phyloP scores from a whole-genome alignment of 257 asterid species.

The Anisodus tanguticus region DNA sequence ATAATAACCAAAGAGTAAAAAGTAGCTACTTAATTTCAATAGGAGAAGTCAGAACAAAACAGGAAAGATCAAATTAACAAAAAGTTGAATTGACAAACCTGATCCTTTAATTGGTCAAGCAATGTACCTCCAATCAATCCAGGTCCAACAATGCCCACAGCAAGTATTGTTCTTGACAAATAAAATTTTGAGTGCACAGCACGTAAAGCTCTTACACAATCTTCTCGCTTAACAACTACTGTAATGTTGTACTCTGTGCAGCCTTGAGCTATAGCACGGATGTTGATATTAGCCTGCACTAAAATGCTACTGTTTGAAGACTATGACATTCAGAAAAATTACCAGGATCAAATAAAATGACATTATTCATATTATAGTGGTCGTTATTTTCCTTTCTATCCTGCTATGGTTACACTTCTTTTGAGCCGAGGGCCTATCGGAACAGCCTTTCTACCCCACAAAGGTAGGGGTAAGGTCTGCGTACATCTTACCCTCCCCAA shows the following conservation, averaged over 20 bases:
- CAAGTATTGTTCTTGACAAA: slow-evolving; percentile 86
- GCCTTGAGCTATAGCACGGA: slow-evolving; percentile 99
- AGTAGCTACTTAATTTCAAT: slow-evolving; percentile 5
- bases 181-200: slow-evolving; percentile 99
- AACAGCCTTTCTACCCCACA: too few relatives aligned
- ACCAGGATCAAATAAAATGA: background rate
- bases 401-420: too few relatives aligned
- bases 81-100: slow-evolving; percentile 51
- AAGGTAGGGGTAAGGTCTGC: too few relatives aligned
- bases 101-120: slow-evolving; percentile 94
- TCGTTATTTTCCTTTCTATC: too few relatives aligned
- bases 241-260: slow-evolving; percentile 96
- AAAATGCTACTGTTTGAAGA: slow-evolving; percentile 34
- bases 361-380: slow-evolving; percentile 8
- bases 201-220: slow-evolving; percentile 87
- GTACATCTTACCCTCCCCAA: too few relatives aligned
- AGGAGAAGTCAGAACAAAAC: background rate
- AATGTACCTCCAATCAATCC: slow-evolving; percentile 96
- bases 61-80: slow-evolving; percentile 18
- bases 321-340: slow-evolving; percentile 23
- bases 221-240: slow-evolving; percentile 91
- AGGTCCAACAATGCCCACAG: slow-evolving; percentile 96
- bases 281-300: slow-evolving; percentile 90
- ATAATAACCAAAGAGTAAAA: background rate
- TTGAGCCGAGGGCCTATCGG: too few relatives aligned